A percentile compares a stretch with the other conserved stretches of the same genome.
phyloP scores from a whole-genome alignment of 306 rosid species.

The Castanea mollissima region DNA sequence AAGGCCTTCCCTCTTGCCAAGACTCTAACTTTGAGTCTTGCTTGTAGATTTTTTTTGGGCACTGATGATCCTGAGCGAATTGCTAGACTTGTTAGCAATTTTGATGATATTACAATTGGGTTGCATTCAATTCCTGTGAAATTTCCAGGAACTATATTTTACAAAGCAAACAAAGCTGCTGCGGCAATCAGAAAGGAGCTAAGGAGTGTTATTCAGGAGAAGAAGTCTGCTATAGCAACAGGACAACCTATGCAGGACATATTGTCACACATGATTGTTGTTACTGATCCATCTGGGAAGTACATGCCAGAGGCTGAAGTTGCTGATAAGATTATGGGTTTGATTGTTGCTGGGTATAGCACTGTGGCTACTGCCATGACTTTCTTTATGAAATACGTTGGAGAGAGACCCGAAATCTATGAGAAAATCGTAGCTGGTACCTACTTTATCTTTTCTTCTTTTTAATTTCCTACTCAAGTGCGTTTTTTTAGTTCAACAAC shows the following conservation, averaged over 20 bases:
- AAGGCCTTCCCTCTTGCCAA: conserved; percentile 46
- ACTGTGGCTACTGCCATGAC: conserved; percentile 53
- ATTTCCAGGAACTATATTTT: conserved; percentile 51
- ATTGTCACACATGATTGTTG: conserved; percentile 52
- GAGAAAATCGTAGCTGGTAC: conserved; percentile 49
- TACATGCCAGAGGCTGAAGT: conserved; percentile 57
- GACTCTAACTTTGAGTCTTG: conserved; percentile 35
- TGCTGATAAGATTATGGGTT: conserved; percentile 56
- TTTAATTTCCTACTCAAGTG: no score
- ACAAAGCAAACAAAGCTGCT: conserved; percentile 43
- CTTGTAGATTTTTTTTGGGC: conserved; percentile 49
- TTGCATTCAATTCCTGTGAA: conserved; percentile 43
- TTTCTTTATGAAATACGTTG: conserved; percentile 67
- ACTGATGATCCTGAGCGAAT: conserved; percentile 30
- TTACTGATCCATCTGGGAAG: conserved; percentile 41
- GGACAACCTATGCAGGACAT: conserved; percentile 48
- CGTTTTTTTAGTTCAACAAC: no score
- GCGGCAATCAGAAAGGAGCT: conserved; percentile 39
- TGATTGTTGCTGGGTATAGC: conserved; percentile 47
- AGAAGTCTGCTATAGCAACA: conserved; percentile 46
- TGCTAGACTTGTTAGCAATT: conserved; percentile 29
- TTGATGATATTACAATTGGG: conserved; percentile 44
- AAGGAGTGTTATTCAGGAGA: conserved; percentile 43
- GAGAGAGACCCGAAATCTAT: conserved; percentile 49
- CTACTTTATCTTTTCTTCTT: no score